Evolutionary conservation across 169 alveolate species (phyloP).

Genomic region (Cryptosporidium viatorum): DNA sequence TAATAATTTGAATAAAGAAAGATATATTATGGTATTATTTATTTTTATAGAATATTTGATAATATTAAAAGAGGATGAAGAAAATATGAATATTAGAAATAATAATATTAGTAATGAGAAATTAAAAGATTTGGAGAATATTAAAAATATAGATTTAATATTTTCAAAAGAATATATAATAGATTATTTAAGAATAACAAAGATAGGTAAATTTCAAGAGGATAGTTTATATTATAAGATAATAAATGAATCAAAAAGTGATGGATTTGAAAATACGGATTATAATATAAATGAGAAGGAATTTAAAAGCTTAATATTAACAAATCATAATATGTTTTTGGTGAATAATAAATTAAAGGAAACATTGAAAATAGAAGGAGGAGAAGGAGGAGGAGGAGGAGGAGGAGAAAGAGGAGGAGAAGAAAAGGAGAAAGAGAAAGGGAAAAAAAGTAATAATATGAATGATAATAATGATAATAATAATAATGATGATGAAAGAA

Average conservation of each 20-base stretch:
- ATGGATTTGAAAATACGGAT: neutral
- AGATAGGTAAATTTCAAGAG: neutral
- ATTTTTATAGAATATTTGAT: constrained; percentile 31
- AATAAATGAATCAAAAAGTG: neutral
- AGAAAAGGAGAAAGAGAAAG: neutral
- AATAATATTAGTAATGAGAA: neutral
- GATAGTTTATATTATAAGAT: constrained; percentile 10
- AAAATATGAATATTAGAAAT: no score
- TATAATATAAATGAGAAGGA: neutral
- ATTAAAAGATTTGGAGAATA: neutral
- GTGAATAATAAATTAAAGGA: constrained; percentile 18
- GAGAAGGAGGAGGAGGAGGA: neutral
- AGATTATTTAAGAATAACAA: constrained; percentile 12
- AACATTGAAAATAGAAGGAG: neutral
- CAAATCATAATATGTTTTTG: constrained; percentile 2
- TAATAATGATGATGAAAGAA: neutral
- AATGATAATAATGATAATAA: neutral
- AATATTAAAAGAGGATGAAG: constrained; percentile 12
- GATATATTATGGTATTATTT: neutral
- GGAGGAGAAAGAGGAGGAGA: neutral
- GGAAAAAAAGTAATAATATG: neutral
- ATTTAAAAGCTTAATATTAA: neutral
- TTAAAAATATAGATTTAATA: neutral
- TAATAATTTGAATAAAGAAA: neutral
- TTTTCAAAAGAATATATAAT: neutral